Evolutionary conservation across 306 rosid genomes (phyloP).

Genomic region (Citrullus colocynthis): DNA sequence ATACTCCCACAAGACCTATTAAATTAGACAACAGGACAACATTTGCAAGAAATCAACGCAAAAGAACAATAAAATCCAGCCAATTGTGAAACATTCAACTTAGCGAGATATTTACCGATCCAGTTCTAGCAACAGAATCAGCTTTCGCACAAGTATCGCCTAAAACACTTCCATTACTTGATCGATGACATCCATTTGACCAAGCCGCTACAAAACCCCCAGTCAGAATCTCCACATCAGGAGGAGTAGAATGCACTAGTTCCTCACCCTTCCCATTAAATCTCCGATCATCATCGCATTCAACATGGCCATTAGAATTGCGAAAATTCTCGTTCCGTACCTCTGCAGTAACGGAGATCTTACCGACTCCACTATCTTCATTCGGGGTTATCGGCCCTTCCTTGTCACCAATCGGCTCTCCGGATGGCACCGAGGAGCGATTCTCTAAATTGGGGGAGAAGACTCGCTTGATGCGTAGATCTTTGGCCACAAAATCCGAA

Average conservation of each 20-base stretch:
- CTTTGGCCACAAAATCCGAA: conserved; percentile 23
- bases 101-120: conserved; percentile 23
- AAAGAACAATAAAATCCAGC: not conserved
- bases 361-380: not conserved
- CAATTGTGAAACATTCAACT: not conserved
- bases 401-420: not conserved
- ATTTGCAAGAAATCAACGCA: not conserved
- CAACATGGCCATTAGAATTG: not conserved
- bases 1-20: not conserved
- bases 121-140: conserved; percentile 12
- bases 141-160: conserved; percentile 3
- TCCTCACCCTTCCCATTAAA: conserved; percentile 7
- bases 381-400: not conserved
- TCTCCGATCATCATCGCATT: not conserved
- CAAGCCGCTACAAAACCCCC: not conserved
- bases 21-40: no score
- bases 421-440: not conserved
- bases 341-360: not conserved
- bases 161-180: not conserved
- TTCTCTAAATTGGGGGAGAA: conserved; percentile 29
- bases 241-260: conserved; percentile 18
- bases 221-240: conserved; percentile 16
- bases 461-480: conserved; percentile 57
- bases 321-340: not conserved
- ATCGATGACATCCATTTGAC: conserved; percentile 5